phyloP scores from a whole-genome alignment of 2,329 filamentous ascomycete genomes.

The Arthrinium phaeospermum region DNA sequence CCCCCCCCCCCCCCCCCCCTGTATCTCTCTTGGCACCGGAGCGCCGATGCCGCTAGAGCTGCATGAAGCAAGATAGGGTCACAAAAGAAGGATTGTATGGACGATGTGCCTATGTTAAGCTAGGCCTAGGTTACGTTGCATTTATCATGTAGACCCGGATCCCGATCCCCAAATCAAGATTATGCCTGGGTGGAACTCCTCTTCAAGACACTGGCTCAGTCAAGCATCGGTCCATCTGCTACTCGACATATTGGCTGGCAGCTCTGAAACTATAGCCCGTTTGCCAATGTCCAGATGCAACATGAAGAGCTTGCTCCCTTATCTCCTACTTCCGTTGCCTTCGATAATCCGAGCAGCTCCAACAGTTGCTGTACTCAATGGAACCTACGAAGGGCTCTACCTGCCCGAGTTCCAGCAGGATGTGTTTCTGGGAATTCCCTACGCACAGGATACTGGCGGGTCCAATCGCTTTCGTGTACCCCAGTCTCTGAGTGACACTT shows the following conservation, averaged over 20 bases:
- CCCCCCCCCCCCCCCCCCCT: too few relatives aligned
- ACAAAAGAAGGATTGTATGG: neutral
- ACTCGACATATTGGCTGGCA: neutral
- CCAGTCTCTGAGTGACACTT: constrained; percentile 43
- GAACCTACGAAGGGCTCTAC: constrained; percentile 42
- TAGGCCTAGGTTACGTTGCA: neutral
- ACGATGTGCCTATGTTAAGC: neutral
- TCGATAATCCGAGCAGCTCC: constrained; percentile 23
- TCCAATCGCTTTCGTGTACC: constrained; percentile 52
- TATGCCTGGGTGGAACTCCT: neutral
- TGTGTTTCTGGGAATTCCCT: constrained; percentile 56
- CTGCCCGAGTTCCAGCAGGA: constrained; percentile 48
- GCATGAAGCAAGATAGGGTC: neutral
- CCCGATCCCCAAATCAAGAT: neutral
- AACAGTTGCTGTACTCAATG: constrained; percentile 35
- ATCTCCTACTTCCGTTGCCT: neutral
- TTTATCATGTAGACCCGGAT: neutral
- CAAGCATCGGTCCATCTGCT: neutral
- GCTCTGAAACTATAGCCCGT: neutral
- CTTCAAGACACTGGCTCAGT: neutral
- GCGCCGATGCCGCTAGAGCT: constrained; percentile 15
- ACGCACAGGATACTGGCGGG: constrained; percentile 48
- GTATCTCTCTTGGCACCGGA: constrained; percentile 5
- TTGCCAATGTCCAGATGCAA: neutral
- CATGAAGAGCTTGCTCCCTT: neutral